Evolutionary conservation across 176 grass and related monocot genomes (phyloP), one percentile per base, ranked within the genome.

Genomic region (Tuctoria greenei): DNA sequence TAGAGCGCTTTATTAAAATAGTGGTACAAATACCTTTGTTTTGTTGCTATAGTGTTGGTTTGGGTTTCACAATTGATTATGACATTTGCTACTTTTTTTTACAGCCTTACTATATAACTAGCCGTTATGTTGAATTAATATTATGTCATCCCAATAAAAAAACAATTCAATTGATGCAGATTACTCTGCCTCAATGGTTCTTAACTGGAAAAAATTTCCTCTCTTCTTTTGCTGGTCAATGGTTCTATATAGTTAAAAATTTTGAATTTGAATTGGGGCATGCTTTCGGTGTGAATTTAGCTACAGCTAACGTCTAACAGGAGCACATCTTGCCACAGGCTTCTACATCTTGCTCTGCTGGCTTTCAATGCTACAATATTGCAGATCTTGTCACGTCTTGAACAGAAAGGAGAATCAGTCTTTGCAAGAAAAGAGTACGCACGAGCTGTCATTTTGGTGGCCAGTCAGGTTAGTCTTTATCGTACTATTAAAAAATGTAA

Each of bases 401-500:
- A 82, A 72, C 81, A 84, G 16, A 79, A 73, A 61, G 83, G 73
- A 39, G 39, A 81, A 18, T 82, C 84, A 5, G 76, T 92, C 35
- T 92, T 92, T 86, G 65, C 79, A 61, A 90, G 91, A 56, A 94
- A 94, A 67, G 95, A 98, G 80, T 93, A 98, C 41, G 23, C 82
- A 61, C 86, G 91, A 67, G 91, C 87, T 82, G 89, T 94, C 79
- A 86, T 92, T 88, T 77, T 98, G 76, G 84, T 88, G 81, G 86
- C 91, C 28, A 98, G 91, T 72, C 95, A 98, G 95, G 95, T 98
- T 50, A 76, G 82, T 73, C 46, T 72, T 82, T 58, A 64, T 71
- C 65, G 73, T 27, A 28, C 74, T n/a, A 63, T 75, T 58, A 16
- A 82, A 37, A 77, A 76, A 73, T 27, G 39, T 16, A 39, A 64